A percentile compares a stretch with the other conserved stretches of the same genome.
Conservation (phyloP, 2,329 filamentous ascomycete species). For the Cyanodermella asteris region DNA sequence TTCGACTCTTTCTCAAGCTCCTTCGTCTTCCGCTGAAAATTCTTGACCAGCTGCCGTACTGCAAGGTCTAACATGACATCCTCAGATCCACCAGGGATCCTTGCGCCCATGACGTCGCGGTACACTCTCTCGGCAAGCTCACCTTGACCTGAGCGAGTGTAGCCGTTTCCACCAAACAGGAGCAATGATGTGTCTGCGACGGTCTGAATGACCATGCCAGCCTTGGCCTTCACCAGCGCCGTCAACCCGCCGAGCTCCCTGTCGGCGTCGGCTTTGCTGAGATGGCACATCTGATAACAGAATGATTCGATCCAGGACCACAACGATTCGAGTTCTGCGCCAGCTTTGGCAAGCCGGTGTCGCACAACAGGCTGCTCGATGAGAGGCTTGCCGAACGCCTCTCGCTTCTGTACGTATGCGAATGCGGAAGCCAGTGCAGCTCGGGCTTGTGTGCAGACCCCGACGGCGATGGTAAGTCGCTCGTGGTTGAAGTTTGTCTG, state of each 20-base stretch:
- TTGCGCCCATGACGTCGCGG: conserved; percentile 38
- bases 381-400: conserved; percentile 45
- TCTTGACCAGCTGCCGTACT: conserved; percentile 48
- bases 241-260: conserved; percentile 46
- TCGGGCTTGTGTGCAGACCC: conserved; percentile 37
- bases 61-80: conserved; percentile 52
- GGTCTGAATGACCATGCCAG: conserved; percentile 48
- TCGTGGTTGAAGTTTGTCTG: conserved; percentile 70
- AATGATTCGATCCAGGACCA: conserved; percentile 55
- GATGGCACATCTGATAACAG: conserved; percentile 41
- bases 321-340: conserved; percentile 44
- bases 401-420: conserved; percentile 40
- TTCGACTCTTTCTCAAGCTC: conserved; percentile 27
- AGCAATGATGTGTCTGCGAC: conserved; percentile 47
- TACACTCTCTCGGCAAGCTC: conserved; percentile 46
- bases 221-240: conserved; percentile 49
- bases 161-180: conserved; percentile 54
- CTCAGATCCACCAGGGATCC: conserved; percentile 47
- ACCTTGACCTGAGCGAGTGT: conserved; percentile 46
- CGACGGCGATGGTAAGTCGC: conserved; percentile 43
- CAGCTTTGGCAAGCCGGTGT: conserved; percentile 49
- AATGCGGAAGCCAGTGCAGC: conserved; percentile 39
- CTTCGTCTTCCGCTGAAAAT: conserved; percentile 37
- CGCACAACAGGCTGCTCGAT: conserved; percentile 56
- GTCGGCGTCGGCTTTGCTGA: conserved; percentile 26